Base-by-base conservation (phyloP, 805 yeast genomes). In the Candida silvicultrix region DNA sequence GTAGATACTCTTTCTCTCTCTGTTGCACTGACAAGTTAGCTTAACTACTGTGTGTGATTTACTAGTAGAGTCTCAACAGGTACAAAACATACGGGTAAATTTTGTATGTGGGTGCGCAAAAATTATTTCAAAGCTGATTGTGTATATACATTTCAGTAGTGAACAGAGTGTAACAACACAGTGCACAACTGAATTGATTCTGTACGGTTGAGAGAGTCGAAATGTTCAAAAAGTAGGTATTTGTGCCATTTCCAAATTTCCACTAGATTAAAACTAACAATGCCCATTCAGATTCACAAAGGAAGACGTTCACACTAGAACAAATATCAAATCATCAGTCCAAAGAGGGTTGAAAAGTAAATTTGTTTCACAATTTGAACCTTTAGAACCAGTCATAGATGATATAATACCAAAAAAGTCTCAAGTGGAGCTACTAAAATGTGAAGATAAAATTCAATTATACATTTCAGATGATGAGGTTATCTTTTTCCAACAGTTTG, bases 291-390 rank as follows among this genome's bases (percentile, higher is more conserved):
- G 80, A 62, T 89, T 89, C 69, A 76, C 88, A 28, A 83, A 79
- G 53, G 96, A 89, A 38, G 97, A 90, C 60, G 77, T 89, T 45
- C 95, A 89, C 57, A 84, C 96, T 9, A 83, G 94, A 53, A 82
- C 97, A 14, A 92, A 92, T 60, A 83, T 90, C 65, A 90, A 90
- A 66, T 86, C 96, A 0, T 90, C 97, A 2, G 90, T 85, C n/a
- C 96, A 89, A 65, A 78, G 97, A 64, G 84, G 85, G n/a, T 72
- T 92, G 54, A 87, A 87, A 61, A 54, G 85, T 18, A 86, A 82
- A 57, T 73, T 90, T 45, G 85, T 84, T 2, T 69, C 72, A 4
- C 89, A 83, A 64, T 90, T 82, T 61, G 89, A 89, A 19, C 68
- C 66, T n/a, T 65, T 89, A 52, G 95, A 86, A 58, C 77, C 81